phyloP scores from a whole-genome alignment of 2,329 filamentous ascomycete genomes.

The Aspergillus fumigatus region DNA sequence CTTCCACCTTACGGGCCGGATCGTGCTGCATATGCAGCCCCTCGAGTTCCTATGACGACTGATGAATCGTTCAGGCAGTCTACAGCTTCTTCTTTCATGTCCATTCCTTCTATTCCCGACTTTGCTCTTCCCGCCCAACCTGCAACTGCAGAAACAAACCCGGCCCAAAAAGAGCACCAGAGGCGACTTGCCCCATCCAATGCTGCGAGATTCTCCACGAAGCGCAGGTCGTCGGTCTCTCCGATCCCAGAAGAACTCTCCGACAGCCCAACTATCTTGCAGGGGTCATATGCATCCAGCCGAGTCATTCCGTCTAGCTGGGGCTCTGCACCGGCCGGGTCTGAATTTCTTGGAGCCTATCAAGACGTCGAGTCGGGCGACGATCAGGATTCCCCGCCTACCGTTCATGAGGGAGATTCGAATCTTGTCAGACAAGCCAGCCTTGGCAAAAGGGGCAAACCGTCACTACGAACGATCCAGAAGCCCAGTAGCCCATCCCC shows the following conservation, averaged over 20 bases:
- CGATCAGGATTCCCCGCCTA: conserved; percentile 11
- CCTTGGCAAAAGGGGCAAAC: conserved; percentile 38
- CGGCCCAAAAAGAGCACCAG: conserved; percentile 21
- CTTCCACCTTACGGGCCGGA: conserved; percentile 15
- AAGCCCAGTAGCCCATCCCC: conserved; percentile 24
- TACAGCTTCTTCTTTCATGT: conserved; percentile 18
- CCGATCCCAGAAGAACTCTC: conserved; percentile 71
- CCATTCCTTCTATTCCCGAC: conserved; percentile 27
- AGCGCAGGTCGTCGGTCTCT: conserved; percentile 62
- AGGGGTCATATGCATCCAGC: conserved; percentile 65
- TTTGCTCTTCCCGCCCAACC: conserved; percentile 19
- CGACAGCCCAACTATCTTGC: conserved; percentile 43
- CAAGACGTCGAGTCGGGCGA: conserved; percentile 27
- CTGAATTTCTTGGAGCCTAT: conserved; percentile 41
- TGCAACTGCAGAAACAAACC: conserved; percentile 17
- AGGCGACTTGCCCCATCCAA: conserved; percentile 29
- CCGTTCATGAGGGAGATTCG: conserved; percentile 17
- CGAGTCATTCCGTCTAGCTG: conserved; percentile 67
- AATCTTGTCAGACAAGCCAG: conserved; percentile 39
- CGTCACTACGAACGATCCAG: conserved; percentile 39
- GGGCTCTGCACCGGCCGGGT: conserved; percentile 48
- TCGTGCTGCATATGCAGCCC: conserved; percentile 19
- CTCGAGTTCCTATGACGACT: conserved; percentile 23
- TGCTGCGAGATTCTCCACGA: conserved; percentile 45
- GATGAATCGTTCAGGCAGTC: conserved; percentile 28